A percentile compares a stretch with the other conserved stretches of the same genome.
Evolutionary conservation across 192 early-diverging fungal species (phyloP).

Genomic region (Mortierella hygrophila): DNA sequence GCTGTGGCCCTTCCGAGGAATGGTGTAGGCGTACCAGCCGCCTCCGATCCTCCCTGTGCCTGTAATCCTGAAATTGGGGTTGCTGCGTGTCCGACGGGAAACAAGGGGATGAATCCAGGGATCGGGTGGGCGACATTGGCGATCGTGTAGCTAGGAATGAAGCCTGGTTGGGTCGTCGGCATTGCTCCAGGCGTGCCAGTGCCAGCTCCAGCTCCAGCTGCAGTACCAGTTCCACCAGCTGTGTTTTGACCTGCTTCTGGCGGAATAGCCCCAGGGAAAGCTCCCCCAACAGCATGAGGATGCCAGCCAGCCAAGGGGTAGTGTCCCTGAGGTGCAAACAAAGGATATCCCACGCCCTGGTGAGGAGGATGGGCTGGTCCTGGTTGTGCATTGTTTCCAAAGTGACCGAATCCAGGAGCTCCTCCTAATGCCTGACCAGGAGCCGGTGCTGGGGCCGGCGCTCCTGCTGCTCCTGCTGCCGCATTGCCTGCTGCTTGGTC

Average conservation of each 20-base stretch:
- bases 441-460: neutral
- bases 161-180: constrained; percentile 9
- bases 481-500: constrained; percentile 28
- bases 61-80: neutral
- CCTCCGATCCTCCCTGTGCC: neutral
- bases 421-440: constrained; percentile 8
- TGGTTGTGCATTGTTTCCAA: constrained; percentile 31
- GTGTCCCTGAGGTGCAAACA: constrained; percentile 41
- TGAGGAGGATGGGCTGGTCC: constrained; percentile 13
- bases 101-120: constrained; percentile 57
- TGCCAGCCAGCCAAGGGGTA: constrained; percentile 41
- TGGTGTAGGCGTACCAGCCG: neutral
- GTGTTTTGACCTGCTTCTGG: constrained; percentile 13
- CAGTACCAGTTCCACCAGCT: constrained; percentile 7
- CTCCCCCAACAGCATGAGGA: constrained; percentile 28
- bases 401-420: constrained; percentile 9
- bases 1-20: constrained; percentile 17
- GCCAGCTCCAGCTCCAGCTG: constrained; percentile 34
- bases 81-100: constrained; percentile 32
- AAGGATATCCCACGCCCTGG: constrained; percentile 31
- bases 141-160: constrained; percentile 37
- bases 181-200: constrained; percentile 1
- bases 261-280: constrained; percentile 29
- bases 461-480: constrained; percentile 18
- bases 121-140: constrained; percentile 46